Conservation (phyloP, 2,329 filamentous ascomycete genomes). For the Herpotrichia juniperi region DNA sequence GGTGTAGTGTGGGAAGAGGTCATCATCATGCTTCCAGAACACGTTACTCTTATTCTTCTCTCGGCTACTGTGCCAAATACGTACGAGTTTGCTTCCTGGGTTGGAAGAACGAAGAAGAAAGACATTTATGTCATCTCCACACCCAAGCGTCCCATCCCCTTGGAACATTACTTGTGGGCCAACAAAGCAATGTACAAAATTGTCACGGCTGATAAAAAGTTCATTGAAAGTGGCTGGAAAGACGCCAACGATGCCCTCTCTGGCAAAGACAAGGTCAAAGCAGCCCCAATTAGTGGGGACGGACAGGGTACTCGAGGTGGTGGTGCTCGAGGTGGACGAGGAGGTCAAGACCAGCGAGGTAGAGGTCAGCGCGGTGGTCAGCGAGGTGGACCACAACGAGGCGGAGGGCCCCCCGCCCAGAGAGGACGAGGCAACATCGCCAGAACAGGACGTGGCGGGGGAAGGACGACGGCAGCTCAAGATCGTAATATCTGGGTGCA, state of each 20-base stretch:
- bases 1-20: slow-evolving; percentile 99
- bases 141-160: slow-evolving; percentile 88
- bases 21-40: slow-evolving; percentile 98
- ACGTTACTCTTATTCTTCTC: slow-evolving; percentile 91
- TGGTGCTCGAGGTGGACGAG: slow-evolving; percentile 48
- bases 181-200: slow-evolving; percentile 93
- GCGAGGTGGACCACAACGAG: slow-evolving; percentile 57
- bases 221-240: slow-evolving; percentile 93
- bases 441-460: slow-evolving; percentile 81
- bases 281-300: slow-evolving; percentile 58
- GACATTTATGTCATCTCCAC: slow-evolving; percentile 99
- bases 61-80: slow-evolving; percentile 98
- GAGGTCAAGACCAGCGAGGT: slow-evolving; percentile 61
- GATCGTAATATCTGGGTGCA: slow-evolving; percentile 98
- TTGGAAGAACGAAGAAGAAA: slow-evolving; percentile 96
- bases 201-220: slow-evolving; percentile 89
- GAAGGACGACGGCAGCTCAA: slow-evolving; percentile 86
- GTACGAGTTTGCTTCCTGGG: slow-evolving; percentile 97
- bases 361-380: slow-evolving; percentile 50
- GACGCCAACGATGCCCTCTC: slow-evolving; percentile 83
- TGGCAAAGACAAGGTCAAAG: slow-evolving; percentile 78
- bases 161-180: slow-evolving; percentile 97
- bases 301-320: slow-evolving; percentile 59
- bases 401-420: slow-evolving; percentile 60
- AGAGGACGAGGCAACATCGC: slow-evolving; percentile 84